phyloP scores from a whole-genome alignment of 345 rosid species.

The Salix viminalis region DNA sequence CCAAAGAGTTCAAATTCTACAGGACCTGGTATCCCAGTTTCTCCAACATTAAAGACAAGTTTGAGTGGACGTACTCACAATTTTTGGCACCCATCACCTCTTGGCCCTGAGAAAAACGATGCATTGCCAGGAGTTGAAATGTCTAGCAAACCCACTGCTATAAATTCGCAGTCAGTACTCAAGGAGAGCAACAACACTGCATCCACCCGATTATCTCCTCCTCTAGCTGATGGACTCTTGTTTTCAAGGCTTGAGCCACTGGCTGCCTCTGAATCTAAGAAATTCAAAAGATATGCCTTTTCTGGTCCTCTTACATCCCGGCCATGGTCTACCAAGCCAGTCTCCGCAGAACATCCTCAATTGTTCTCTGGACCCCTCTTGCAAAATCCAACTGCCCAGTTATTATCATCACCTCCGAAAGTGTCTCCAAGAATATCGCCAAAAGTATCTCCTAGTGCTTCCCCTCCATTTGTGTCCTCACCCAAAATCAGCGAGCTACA shows the following conservation, averaged over 20 bases:
- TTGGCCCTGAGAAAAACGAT: constrained; percentile 18
- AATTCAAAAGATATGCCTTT: constrained; percentile 18
- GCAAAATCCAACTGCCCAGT: constrained; percentile 20
- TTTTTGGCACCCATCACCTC: constrained; percentile 25
- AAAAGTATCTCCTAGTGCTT: constrained; percentile 20
- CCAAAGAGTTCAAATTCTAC: constrained; percentile 45
- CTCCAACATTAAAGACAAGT: constrained; percentile 16
- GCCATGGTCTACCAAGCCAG: constrained; percentile 13
- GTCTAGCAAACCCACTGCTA: constrained; percentile 30
- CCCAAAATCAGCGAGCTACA: constrained; percentile 34
- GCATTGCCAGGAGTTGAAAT: constrained; percentile 37
- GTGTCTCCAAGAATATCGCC: constrained; percentile 17
- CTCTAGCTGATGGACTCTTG: constrained; percentile 15
- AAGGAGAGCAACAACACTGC: constrained; percentile 48
- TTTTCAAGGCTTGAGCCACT: constrained; percentile 13
- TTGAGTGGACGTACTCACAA: constrained; percentile 4
- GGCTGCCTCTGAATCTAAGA: constrained; percentile 18
- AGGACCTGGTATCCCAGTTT: constrained; percentile 15
- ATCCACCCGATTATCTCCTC: constrained; percentile 20
- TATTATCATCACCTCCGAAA: constrained; percentile 32
- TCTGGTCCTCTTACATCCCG: constrained; percentile 29
- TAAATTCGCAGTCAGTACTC: constrained; percentile 35
- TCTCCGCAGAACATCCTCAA: constrained; percentile 23
- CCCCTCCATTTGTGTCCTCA: constrained; percentile 24
- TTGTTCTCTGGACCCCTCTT: constrained; percentile 69